Evolutionary conservation across 2,329 filamentous ascomycete species (phyloP).

Genomic region (Juglanconis sp.): DNA sequence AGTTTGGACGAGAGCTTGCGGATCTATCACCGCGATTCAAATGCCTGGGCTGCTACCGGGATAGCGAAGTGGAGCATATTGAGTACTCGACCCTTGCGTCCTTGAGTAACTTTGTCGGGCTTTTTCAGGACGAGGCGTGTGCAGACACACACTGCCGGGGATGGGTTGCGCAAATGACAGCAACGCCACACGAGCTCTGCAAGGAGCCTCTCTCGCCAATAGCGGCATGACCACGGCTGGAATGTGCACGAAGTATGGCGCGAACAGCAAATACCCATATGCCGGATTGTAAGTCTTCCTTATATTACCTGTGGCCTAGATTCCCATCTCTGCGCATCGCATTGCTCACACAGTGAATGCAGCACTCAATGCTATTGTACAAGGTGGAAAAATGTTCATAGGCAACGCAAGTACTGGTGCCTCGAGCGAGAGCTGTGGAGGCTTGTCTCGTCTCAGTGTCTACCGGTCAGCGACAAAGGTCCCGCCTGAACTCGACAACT

Average conservation of each 20-base stretch:
- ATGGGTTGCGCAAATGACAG: slow-evolving; percentile 17
- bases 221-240: slow-evolving; percentile 16
- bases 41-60: slow-evolving; percentile 19
- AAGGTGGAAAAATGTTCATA: slow-evolving; percentile 22
- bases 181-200: slow-evolving; percentile 19
- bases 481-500: slow-evolving; percentile 3
- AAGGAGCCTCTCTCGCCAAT: slow-evolving; percentile 15
- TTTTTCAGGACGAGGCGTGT: slow-evolving; percentile 15
- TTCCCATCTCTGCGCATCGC: rapidly evolving
- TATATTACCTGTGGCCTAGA: no score
- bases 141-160: slow-evolving; percentile 3
- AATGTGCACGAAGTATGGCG: slow-evolving; percentile 17
- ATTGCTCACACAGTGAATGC: slow-evolving; percentile 11
- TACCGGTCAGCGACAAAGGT: slow-evolving; percentile 17
- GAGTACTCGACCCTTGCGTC: slow-evolving; percentile 11
- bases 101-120: slow-evolving; percentile 16
- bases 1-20: slow-evolving; percentile 12
- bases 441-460: slow-evolving; percentile 11
- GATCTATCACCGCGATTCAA: slow-evolving; percentile 16
- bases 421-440: slow-evolving; percentile 16
- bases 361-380: slow-evolving; percentile 19
- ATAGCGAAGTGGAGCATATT: slow-evolving; percentile 12
- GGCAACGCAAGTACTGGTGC: slow-evolving; percentile 28
- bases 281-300: slow-evolving; percentile 12
- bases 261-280: slow-evolving; percentile 14